A percentile compares a stretch with the other conserved stretches of the same genome.
These are phyloP conservation scores for Collybiopsis luxurians DNA, from an alignment of 768 basidiomycete genomes.

Conservation along the genomic window DNA sequence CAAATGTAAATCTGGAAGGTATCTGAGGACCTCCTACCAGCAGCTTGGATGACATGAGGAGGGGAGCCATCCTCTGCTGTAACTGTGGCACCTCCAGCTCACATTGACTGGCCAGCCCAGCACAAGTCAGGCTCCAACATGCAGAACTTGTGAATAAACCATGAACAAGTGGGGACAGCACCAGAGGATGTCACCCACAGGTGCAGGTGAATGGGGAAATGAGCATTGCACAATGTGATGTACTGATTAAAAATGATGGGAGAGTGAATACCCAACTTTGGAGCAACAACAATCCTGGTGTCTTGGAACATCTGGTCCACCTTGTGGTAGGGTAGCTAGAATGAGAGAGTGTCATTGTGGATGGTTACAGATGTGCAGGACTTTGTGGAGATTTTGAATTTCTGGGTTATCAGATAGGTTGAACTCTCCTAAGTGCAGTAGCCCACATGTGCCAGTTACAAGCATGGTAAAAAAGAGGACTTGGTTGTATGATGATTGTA, in stretches of 20 bases:
- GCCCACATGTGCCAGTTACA: slow-evolving; percentile 19
- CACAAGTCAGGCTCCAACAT: slow-evolving; percentile 10
- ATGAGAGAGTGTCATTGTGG: not conserved
- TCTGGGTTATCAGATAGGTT: slow-evolving; percentile 19
- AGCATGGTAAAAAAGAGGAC: slow-evolving; percentile 26
- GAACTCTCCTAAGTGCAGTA: slow-evolving; percentile 26
- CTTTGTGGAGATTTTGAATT: not conserved
- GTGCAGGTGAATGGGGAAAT: slow-evolving; percentile 9
- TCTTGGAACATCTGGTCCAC: slow-evolving; percentile 23
- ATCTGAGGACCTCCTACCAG: slow-evolving; percentile 29
- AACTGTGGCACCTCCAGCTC: slow-evolving; percentile 30
- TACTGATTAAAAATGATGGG: not conserved
- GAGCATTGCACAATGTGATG: slow-evolving; percentile 1
- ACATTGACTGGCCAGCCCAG: slow-evolving; percentile 27
- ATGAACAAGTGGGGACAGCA: not conserved
- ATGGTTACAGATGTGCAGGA: slow-evolving; percentile 10
- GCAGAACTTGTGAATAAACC: slow-evolving; percentile 1
- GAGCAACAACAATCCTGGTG: slow-evolving; percentile 12
- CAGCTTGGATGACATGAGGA: slow-evolving; percentile 22
- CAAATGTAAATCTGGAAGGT: slow-evolving; percentile 30
- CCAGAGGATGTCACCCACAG: slow-evolving; percentile 9
- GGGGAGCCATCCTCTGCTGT: slow-evolving; percentile 21
- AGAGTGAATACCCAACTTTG: not conserved
- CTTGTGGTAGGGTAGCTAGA: slow-evolving; percentile 28
- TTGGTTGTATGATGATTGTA: slow-evolving; percentile 16